Evolutionary conservation across 2,329 filamentous ascomycete genomes (phyloP).

Genomic region (Catunica adiposa): DNA sequence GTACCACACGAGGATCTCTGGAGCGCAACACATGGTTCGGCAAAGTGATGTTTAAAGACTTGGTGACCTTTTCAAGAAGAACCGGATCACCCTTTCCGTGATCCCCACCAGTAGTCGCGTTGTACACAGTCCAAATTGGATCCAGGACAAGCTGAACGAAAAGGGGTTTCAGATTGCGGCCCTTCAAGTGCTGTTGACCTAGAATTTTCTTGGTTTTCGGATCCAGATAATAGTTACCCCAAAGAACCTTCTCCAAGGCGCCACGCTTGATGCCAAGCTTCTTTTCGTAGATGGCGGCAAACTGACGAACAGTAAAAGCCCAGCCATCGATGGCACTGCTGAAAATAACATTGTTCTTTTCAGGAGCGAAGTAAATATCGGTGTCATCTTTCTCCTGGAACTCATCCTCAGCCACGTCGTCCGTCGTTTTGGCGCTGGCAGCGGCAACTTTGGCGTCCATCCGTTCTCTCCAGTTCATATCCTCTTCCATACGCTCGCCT

Average conservation of each 20-base stretch:
- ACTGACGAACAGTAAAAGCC: conserved; percentile 93
- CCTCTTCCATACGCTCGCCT: conserved; percentile 95
- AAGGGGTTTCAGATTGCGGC: conserved; percentile 80
- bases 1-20: conserved; percentile 63
- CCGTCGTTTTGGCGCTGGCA: conserved; percentile 33
- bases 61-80: conserved; percentile 85
- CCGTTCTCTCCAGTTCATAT: conserved; percentile 84
- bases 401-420: conserved; percentile 34
- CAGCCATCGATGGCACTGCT: conserved; percentile 96
- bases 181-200: conserved; percentile 81
- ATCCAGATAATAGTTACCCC: conserved; percentile 93
- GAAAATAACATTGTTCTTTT: conserved; percentile 98
- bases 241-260: conserved; percentile 80
- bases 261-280: conserved; percentile 88
- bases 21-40: conserved; percentile 72
- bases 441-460: conserved; percentile 75
- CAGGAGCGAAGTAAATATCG: conserved; percentile 92
- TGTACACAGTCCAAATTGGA: conserved; percentile 89
- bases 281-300: conserved; percentile 84
- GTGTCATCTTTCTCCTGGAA: conserved; percentile 91
- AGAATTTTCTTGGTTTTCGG: conserved; percentile 93
- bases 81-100: conserved; percentile 68
- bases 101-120: conserved; percentile 69
- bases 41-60: conserved; percentile 70
- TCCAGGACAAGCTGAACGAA: conserved; percentile 95